phyloP scores from a whole-genome alignment of 768 basidiomycete species.

The Auriscalpium vulgare region DNA sequence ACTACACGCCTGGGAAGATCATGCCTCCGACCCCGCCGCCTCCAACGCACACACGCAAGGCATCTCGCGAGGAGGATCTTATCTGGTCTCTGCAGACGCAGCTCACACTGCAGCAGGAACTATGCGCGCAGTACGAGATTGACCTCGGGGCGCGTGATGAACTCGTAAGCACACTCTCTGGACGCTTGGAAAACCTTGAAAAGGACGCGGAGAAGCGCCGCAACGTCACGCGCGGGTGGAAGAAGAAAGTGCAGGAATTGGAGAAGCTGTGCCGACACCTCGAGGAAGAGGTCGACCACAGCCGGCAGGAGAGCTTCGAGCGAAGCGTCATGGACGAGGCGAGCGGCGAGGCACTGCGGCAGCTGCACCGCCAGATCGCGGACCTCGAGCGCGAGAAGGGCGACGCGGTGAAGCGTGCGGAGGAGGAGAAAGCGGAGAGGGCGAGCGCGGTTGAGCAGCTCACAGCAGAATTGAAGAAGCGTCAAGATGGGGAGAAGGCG shows the following conservation, averaged over 20 bases:
- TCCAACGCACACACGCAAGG: slow-evolving; percentile 42
- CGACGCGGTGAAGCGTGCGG: slow-evolving; percentile 28
- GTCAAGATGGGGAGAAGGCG: slow-evolving; percentile 47
- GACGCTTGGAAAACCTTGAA: slow-evolving; percentile 47
- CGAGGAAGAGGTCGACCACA: slow-evolving; percentile 85
- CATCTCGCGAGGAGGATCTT: slow-evolving; percentile 63
- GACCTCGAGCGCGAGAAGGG: slow-evolving; percentile 62
- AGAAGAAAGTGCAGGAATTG: slow-evolving; percentile 70
- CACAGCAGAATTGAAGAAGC: slow-evolving; percentile 40
- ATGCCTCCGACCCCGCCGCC: slow-evolving; percentile 53
- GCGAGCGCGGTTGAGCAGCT: slow-evolving; percentile 34
- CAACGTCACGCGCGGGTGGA: slow-evolving; percentile 49
- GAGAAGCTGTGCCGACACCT: slow-evolving; percentile 57
- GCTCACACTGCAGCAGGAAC: slow-evolving; percentile 63
- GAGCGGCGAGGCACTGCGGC: slow-evolving; percentile 68
- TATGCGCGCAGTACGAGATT: slow-evolving; percentile 69
- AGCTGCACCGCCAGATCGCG: slow-evolving; percentile 73
- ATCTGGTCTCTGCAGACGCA: slow-evolving; percentile 72
- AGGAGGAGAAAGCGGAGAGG: slow-evolving; percentile 26
- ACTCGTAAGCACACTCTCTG: slow-evolving; percentile 51
- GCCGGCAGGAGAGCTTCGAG: slow-evolving; percentile 74
- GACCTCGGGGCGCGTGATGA: slow-evolving; percentile 71
- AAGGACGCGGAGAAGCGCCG: slow-evolving; percentile 58
- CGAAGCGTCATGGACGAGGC: slow-evolving; percentile 80
- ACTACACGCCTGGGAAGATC: slow-evolving; percentile 69